Evolutionary conservation across 2,329 filamentous ascomycete species (phyloP).

Genomic region (Penicillium sp.): DNA sequence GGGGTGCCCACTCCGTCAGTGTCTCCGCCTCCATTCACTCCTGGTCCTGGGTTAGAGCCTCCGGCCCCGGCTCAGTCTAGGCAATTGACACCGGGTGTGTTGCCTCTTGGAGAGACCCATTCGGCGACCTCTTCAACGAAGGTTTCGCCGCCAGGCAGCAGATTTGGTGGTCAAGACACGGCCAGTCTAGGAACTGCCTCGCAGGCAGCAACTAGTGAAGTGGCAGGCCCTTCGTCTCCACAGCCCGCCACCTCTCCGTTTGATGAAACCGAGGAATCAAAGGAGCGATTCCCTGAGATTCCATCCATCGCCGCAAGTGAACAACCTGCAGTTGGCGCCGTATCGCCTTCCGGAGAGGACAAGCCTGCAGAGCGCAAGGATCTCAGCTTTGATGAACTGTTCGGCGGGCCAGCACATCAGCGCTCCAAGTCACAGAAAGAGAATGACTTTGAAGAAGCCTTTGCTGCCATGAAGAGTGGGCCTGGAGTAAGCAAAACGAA

Average conservation of each 20-base stretch:
- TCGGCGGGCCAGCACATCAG: slow-evolving; percentile 37
- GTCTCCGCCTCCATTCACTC: too few species aligned
- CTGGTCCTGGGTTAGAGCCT: slow-evolving; percentile 38
- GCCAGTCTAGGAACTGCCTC: slow-evolving; percentile 40
- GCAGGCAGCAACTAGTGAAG: slow-evolving; percentile 26
- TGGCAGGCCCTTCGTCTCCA: slow-evolving; percentile 14
- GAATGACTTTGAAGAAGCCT: slow-evolving; percentile 41
- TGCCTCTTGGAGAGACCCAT: slow-evolving; percentile 60
- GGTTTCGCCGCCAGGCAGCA: slow-evolving; percentile 62
- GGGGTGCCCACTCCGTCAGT: too few species aligned
- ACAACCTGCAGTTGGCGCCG: too few species aligned
- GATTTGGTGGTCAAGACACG: slow-evolving; percentile 48
- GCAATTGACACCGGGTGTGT: slow-evolving; percentile 67
- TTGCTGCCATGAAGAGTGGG: slow-evolving; percentile 41
- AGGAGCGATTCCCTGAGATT: slow-evolving; percentile 22
- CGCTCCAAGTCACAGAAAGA: slow-evolving; percentile 40
- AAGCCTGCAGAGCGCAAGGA: too few species aligned
- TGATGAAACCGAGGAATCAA: too few species aligned
- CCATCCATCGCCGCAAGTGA: too few species aligned
- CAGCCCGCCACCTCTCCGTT: too few species aligned
- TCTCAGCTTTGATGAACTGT: slow-evolving; percentile 39
- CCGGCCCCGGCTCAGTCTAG: slow-evolving; percentile 62
- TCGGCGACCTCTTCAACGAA: slow-evolving; percentile 69
- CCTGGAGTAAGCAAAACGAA: slow-evolving; percentile 38
- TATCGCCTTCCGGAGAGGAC: too few species aligned